Evolutionary conservation across 495 filamentous ascomycete genomes (phyloP).

Genomic region (Neurospora sp.): DNA sequence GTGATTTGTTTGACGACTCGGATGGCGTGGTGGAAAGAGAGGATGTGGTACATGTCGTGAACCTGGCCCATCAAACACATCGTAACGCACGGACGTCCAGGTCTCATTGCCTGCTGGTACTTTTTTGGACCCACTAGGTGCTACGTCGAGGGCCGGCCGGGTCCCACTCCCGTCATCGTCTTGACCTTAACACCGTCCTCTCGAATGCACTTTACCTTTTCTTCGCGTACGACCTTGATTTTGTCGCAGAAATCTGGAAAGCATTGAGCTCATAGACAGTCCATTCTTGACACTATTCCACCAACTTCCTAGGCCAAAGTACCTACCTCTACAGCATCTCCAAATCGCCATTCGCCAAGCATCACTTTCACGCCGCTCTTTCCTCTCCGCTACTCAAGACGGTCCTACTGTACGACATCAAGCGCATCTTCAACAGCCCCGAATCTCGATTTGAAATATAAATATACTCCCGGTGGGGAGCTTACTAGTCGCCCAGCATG

Average conservation of each 20-base stretch:
- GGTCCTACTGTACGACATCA: not conserved
- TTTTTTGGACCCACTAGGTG: not conserved
- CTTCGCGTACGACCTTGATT: not conserved
- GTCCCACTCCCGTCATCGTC: not conserved
- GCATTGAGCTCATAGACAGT: not conserved
- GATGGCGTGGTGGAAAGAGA: not conserved
- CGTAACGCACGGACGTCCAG: not conserved
- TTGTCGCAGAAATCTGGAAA: not conserved
- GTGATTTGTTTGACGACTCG: not conserved
- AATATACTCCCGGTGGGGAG: not conserved
- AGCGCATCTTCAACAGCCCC: not conserved
- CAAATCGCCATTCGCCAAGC: not conserved
- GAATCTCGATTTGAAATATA: not conserved
- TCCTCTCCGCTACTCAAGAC: not conserved
- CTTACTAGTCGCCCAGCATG: slow-evolving; percentile 18
- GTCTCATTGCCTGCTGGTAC: not conserved
- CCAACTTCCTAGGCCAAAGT: not conserved
- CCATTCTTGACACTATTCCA: not conserved
- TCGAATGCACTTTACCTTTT: not conserved
- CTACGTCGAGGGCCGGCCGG: not conserved
- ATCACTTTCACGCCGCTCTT: not conserved
- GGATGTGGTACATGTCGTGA: not conserved
- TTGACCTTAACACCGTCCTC: not conserved
- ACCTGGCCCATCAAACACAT: not conserved
- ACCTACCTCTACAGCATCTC: too few species aligned